Evolutionary conservation across 345 rosid genomes (phyloP).

Genomic region (Hibiscus trionum): DNA sequence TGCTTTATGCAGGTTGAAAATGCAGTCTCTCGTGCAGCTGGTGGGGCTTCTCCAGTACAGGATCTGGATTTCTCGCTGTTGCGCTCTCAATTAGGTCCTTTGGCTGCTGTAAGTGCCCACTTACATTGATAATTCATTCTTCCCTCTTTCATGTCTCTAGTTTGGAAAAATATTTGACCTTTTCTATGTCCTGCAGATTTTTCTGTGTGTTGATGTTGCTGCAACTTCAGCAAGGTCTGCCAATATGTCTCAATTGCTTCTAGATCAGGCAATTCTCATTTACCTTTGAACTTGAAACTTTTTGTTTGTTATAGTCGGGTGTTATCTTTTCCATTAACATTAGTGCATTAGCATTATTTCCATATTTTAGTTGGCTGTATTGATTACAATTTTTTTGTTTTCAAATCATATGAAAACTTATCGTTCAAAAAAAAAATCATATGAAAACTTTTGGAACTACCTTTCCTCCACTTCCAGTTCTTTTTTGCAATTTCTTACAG

Average conservation of each 20-base stretch:
- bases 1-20: slow-evolving; percentile 58
- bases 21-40: slow-evolving; percentile 77
- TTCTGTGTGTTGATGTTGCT: slow-evolving; percentile 91
- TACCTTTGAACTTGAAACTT: slow-evolving; percentile 15
- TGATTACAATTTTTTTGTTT: too few species aligned
- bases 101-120: slow-evolving; percentile 69
- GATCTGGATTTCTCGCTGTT: slow-evolving; percentile 67
- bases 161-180: slow-evolving; percentile 17
- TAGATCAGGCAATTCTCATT: slow-evolving; percentile 62
- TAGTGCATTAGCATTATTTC: too few species aligned
- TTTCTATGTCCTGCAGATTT: slow-evolving; percentile 49
- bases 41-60: slow-evolving; percentile 57
- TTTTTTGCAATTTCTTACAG: too few species aligned
- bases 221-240: slow-evolving; percentile 77
- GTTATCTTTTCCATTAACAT: not conserved
- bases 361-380: too few species aligned
- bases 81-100: slow-evolving; percentile 71
- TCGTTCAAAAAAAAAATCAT: too few species aligned
- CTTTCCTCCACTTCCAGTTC: too few species aligned
- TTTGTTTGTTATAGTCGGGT: slow-evolving; percentile 2
- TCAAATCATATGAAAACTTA: too few species aligned
- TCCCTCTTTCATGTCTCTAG: slow-evolving; percentile 7
- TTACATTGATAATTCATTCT: slow-evolving; percentile 10
- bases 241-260: slow-evolving; percentile 65
- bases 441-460: too few species aligned